Percentiles rank a stretch among this genome's conserved stretches.
Evolutionary conservation across 2,329 filamentous ascomycete species (phyloP).

Genomic region (Zymoseptoria passerinii): DNA sequence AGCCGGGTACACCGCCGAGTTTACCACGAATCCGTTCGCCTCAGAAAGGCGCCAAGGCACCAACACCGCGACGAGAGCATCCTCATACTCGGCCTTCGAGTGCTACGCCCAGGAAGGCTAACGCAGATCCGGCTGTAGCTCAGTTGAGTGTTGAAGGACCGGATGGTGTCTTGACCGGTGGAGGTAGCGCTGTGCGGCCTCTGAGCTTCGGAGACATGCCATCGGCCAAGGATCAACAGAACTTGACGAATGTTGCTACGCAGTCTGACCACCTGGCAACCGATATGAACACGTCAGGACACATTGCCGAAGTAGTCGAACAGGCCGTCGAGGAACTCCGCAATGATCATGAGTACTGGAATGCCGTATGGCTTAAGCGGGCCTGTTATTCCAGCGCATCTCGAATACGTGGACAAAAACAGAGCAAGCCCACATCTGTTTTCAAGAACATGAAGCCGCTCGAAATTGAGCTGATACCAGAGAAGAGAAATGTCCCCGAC

Average conservation of each 20-base stretch:
- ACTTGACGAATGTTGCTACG: background rate
- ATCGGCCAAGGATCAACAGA: background rate
- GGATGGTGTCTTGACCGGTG: background rate
- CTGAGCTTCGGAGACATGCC: background rate
- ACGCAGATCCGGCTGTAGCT: background rate
- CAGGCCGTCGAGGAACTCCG: conserved; percentile 22
- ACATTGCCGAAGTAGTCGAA: conserved; percentile 19
- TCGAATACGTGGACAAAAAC: background rate
- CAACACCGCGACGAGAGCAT: background rate
- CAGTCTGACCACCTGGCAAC: background rate
- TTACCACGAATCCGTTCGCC: background rate
- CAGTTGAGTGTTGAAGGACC: background rate
- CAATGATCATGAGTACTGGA: conserved; percentile 24
- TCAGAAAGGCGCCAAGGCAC: background rate
- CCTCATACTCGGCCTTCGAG: background rate
- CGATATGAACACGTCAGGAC: conserved; percentile 1
- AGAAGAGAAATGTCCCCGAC: background rate
- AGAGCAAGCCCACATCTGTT: conserved; percentile 4
- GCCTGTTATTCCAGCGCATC: conserved; percentile 10
- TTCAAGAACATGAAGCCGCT: conserved; percentile 15
- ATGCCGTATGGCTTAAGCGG: conserved; percentile 12
- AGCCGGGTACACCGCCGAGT: background rate
- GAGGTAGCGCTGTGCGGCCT: background rate
- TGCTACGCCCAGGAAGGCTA: background rate
- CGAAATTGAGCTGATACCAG: background rate